Base-by-base conservation (phyloP, 2,329 filamentous ascomycete genomes). In the Trichoderma sp. region DNA sequence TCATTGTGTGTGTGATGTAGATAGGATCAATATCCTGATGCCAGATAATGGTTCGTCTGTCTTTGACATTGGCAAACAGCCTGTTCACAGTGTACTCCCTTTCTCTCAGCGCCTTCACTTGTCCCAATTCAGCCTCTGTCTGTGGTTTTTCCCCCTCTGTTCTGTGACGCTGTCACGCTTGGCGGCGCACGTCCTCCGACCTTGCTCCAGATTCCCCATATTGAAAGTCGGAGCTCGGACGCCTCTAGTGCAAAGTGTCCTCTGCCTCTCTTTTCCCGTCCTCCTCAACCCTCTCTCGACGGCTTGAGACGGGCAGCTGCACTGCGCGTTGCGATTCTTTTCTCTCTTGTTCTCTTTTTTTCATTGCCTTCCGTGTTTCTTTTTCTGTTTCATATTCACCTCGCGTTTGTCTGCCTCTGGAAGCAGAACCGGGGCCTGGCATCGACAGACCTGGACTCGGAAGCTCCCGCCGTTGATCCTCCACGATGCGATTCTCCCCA, bases 401-500 rank as follows among this genome's bases (percentile, higher is more conserved):
- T 30, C 19, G 39, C 26, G 5, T 30, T 14, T 34, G 12, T 43
- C 21, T 39, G n/a, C 7, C 24, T 19, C 43, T 64, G 39, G 17
- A 28, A 26, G 47, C 12, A 19, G 45, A 43, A 58, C 19, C n/a
- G 34, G 17, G 19, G 10, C 19, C 52, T 28, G 44, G 9, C 47
- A 54, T 28, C 3, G 7, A 39, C 24, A 44, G 3, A 41, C 28
- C 34, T 59, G 12, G 45, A 34, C 34, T 45, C 45, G 55, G 19
- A 61, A 39, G 34, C 34, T 39, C 1, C 17, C 30, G 19, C 24
- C 17, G 6, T 45, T 19, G 19, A 21, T n/a, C 57, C 68, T 67
- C 68, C 74, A 77, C 70, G 65, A 85, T 84, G 82, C 82, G 81
- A 75, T 72, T 77, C 67, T 69, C 75, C 44, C 74, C 78, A 63